Evolutionary conservation across 2,329 filamentous ascomycete genomes (phyloP).

Genomic region (Dothideomycetes sp.): DNA sequence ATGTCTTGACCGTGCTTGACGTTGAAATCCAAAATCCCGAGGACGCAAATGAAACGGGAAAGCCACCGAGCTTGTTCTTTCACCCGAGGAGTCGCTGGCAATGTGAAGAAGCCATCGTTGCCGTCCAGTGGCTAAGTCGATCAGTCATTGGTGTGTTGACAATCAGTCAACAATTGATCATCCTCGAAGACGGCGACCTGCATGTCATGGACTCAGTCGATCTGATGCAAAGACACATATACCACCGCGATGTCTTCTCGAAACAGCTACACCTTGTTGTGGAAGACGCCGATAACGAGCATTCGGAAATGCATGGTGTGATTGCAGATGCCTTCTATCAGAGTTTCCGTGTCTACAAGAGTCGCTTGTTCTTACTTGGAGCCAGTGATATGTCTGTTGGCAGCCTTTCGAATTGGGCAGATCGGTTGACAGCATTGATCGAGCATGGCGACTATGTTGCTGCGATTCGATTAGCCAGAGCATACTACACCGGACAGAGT

Average conservation of each 20-base stretch:
- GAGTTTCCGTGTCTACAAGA: conserved; percentile 95
- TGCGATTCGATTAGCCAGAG: conserved; percentile 81
- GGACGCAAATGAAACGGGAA: conserved; percentile 58
- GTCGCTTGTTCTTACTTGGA: conserved; percentile 82
- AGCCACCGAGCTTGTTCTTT: conserved; percentile 70
- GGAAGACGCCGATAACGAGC: conserved; percentile 79
- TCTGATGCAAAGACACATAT: conserved; percentile 82
- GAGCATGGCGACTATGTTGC: conserved; percentile 92
- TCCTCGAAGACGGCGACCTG: conserved; percentile 81
- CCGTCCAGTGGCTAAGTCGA: conserved; percentile 90
- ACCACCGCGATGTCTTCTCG: conserved; percentile 84
- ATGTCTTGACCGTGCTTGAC: conserved; percentile 88
- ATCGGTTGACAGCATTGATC: conserved; percentile 86
- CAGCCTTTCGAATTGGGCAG: conserved; percentile 92
- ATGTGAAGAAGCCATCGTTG: conserved; percentile 89
- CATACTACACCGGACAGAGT: conserved; percentile 84
- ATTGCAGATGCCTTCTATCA: conserved; percentile 97
- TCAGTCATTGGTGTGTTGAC: conserved; percentile 88
- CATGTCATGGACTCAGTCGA: conserved; percentile 93
- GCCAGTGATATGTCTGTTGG: conserved; percentile 89
- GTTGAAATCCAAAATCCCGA: conserved; percentile 59
- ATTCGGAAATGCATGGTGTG: conserved; percentile 84
- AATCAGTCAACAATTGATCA: conserved; percentile 84
- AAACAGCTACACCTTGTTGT: conserved; percentile 74
- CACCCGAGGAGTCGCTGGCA: conserved; percentile 79